These are phyloP conservation scores for Nectriaceae sp. DNA, from an alignment of 2,329 filamentous ascomycete species.

Conservation along the genomic window DNA sequence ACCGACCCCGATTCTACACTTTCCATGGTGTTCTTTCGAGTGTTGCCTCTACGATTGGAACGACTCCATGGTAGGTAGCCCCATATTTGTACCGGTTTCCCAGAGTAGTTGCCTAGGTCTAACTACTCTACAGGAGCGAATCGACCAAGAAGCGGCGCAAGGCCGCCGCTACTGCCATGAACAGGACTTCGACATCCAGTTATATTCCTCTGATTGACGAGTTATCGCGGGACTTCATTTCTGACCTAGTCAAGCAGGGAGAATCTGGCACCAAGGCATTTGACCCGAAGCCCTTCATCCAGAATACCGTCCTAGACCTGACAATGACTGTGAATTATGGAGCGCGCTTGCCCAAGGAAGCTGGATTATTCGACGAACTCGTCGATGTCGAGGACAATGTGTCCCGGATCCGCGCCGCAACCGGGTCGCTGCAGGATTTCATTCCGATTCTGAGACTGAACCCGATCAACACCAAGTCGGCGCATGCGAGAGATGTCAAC, in stretches of 20 bases:
- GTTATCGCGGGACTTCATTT: slow-evolving; percentile 63
- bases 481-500: slow-evolving; percentile 61
- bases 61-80: too few relatives aligned
- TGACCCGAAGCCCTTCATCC: slow-evolving; percentile 69
- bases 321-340: slow-evolving; percentile 69
- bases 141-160: slow-evolving; percentile 65
- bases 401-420: slow-evolving; percentile 59
- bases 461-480: slow-evolving; percentile 60
- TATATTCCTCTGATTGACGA: slow-evolving; percentile 64
- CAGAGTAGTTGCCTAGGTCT: too few relatives aligned
- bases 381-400: slow-evolving; percentile 64
- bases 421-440: slow-evolving; percentile 63
- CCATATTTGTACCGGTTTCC: too few relatives aligned
- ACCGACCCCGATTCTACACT: slow-evolving; percentile 58
- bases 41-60: slow-evolving; percentile 69
- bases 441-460: slow-evolving; percentile 61
- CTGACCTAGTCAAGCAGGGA: slow-evolving; percentile 61
- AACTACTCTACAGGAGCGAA: slow-evolving; percentile 65
- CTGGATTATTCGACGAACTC: slow-evolving; percentile 62
- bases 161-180: slow-evolving; percentile 65
- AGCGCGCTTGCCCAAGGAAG: slow-evolving; percentile 59
- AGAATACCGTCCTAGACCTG: slow-evolving; percentile 63
- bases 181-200: slow-evolving; percentile 63
- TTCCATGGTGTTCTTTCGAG: too few relatives aligned
- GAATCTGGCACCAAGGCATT: slow-evolving; percentile 54